Percentiles rank a stretch among this genome's conserved stretches.
phyloP scores from a whole-genome alignment of 192 early-diverging fungal genomes.

The Backusella liffmaniae region DNA sequence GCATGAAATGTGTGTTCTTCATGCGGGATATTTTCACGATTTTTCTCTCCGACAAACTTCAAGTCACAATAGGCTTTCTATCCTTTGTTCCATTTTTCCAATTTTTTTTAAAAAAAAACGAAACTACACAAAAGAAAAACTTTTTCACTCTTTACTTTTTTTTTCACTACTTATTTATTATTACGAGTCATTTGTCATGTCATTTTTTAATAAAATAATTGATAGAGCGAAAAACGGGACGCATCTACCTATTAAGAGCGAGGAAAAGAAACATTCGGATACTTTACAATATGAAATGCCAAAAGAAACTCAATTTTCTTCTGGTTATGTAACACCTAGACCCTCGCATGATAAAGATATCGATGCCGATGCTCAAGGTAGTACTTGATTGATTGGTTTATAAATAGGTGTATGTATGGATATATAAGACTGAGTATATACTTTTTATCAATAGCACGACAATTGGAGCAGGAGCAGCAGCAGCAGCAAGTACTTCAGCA shows the following conservation, averaged over 20 bases:
- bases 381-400: background rate
- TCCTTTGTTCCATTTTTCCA: background rate
- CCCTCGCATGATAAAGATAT: constrained; percentile 11
- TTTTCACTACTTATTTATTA: background rate
- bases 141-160: background rate
- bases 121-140: background rate
- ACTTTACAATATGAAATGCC: background rate
- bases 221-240: constrained; percentile 7
- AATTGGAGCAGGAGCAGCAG: background rate
- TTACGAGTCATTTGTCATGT: background rate
- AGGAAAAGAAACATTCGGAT: background rate
- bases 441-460: background rate
- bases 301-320: constrained; percentile 3
- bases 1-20: background rate
- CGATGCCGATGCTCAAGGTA: constrained; percentile 8
- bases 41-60: background rate
- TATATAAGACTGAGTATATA: background rate
- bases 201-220: constrained; percentile 15
- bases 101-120: background rate
- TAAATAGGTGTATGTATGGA: background rate
- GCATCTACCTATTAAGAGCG: background rate
- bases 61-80: background rate
- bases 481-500: background rate
- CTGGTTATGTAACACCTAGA: constrained; percentile 20
- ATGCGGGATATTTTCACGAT: background rate